phyloP scores from a whole-genome alignment of 345 rosid genomes.

The Gossypium turneri region DNA sequence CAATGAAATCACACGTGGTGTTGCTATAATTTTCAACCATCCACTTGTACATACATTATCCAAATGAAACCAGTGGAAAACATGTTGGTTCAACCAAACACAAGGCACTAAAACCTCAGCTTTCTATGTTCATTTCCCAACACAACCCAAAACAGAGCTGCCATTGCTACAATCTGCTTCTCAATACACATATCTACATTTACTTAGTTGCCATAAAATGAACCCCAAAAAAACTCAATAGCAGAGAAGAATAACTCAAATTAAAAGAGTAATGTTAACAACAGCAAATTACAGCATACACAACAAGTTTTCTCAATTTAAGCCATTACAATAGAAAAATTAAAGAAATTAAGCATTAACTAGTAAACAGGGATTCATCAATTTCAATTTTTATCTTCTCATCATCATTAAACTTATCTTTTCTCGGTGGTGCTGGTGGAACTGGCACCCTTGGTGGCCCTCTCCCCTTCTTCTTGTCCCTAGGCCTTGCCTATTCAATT shows the following conservation, averaged over 20 bases:
- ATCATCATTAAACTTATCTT: conserved; percentile 56
- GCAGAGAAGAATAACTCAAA: not conserved
- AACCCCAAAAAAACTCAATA: not conserved
- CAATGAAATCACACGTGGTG: no score
- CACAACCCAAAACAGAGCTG: not conserved
- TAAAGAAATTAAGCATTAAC: not conserved
- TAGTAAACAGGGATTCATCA: conserved; percentile 60
- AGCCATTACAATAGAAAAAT: conserved; percentile 7
- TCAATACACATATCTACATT: no score
- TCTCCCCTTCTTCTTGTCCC: conserved; percentile 84
- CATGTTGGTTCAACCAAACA: no score
- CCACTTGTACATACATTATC: no score
- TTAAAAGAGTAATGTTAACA: not conserved
- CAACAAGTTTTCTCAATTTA: not conserved
- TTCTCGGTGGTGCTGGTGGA: conserved; percentile 65
- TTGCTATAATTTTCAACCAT: no score
- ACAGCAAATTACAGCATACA: conserved; percentile 17
- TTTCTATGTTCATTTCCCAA: not conserved
- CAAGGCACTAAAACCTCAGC: not conserved
- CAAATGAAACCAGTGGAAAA: no score
- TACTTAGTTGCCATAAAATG: not conserved
- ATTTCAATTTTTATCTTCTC: conserved; percentile 58
- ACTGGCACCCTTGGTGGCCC: conserved; percentile 69
- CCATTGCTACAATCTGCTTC: no score
- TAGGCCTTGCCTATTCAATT: conserved; percentile 71